Percentiles rank a stretch among this genome's conserved stretches.
These are phyloP conservation scores for Xylaria sp. DNA, from an alignment of 2,329 filamentous ascomycete species.

Conservation along the genomic window DNA sequence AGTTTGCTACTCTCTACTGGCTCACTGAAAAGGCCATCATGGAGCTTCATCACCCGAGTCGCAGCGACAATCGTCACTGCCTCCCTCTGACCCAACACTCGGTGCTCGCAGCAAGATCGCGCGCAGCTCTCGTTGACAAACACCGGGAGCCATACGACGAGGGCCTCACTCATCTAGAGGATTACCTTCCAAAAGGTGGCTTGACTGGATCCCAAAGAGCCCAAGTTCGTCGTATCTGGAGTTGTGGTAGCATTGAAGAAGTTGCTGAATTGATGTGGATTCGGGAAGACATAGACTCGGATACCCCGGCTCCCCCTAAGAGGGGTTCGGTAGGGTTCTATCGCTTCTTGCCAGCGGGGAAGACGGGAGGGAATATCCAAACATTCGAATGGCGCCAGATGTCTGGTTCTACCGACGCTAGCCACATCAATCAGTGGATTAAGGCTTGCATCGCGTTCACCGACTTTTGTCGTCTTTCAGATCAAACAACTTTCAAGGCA, in stretches of 20 bases:
- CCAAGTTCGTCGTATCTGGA: constrained; percentile 33
- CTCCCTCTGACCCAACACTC: constrained; percentile 18
- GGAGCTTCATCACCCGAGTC: constrained; percentile 36
- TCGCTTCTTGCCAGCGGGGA: constrained; percentile 29
- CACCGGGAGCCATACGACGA: neutral
- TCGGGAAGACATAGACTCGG: neutral
- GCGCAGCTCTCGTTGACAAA: neutral
- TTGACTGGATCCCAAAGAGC: neutral
- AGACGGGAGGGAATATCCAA: constrained; percentile 32
- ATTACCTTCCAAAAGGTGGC: constrained; percentile 21
- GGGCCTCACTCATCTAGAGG: neutral
- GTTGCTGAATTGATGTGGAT: constrained; percentile 28
- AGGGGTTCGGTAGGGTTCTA: constrained; percentile 31
- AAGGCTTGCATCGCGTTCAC: constrained; percentile 29
- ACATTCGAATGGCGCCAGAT: constrained; percentile 40
- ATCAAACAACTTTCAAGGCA: neutral
- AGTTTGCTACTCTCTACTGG: constrained; percentile 31
- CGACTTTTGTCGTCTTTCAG: constrained; percentile 28
- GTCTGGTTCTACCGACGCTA: constrained; percentile 32
- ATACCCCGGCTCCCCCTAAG: neutral
- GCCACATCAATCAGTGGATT: constrained; percentile 33
- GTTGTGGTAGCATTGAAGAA: constrained; percentile 17
- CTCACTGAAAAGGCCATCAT: constrained; percentile 31
- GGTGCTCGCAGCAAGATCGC: constrained; percentile 1
- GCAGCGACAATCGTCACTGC: constrained; percentile 20